phyloP scores from a whole-genome alignment of 2,329 filamentous ascomycete genomes.

The Dactylellina parvicollis region DNA sequence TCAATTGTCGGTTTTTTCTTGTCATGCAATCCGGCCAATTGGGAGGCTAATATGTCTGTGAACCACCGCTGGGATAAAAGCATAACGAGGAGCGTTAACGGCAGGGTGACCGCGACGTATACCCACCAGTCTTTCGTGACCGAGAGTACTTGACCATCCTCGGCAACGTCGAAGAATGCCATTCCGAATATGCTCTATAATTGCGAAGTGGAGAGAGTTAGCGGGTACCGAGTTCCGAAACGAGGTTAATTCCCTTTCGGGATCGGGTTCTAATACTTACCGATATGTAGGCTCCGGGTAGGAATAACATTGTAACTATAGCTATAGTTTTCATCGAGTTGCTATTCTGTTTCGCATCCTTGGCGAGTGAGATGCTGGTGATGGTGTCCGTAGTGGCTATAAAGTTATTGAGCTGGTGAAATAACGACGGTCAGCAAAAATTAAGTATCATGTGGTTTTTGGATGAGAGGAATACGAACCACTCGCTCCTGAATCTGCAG shows the following conservation, averaged over 20 bases:
- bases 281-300: conserved; percentile 3
- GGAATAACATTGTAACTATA: conserved; percentile 1
- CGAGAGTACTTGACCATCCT: not conserved
- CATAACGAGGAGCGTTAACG: not conserved
- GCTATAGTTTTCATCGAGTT: not conserved
- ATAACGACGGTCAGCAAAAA: not conserved
- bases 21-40: too few species aligned
- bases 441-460: not conserved
- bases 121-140: not conserved
- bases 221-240: not conserved
- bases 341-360: conserved; percentile 1
- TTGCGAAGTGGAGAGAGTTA: too few species aligned
- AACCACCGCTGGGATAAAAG: not conserved
- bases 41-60: not conserved
- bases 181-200: conserved; percentile 4
- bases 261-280: not conserved
- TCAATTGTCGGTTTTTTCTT: too few species aligned
- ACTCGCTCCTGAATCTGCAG: conserved; percentile 10
- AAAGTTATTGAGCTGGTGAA: not conserved
- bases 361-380: not conserved
- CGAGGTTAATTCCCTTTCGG: not conserved
- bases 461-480: not conserved
- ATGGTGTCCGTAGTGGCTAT: not conserved
- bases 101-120: not conserved
- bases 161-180: not conserved